Evolutionary conservation across 2,329 filamentous ascomycete genomes (phyloP), one percentile per base, ranked within the genome.

Genomic region (Bipolaris zeicola): DNA sequence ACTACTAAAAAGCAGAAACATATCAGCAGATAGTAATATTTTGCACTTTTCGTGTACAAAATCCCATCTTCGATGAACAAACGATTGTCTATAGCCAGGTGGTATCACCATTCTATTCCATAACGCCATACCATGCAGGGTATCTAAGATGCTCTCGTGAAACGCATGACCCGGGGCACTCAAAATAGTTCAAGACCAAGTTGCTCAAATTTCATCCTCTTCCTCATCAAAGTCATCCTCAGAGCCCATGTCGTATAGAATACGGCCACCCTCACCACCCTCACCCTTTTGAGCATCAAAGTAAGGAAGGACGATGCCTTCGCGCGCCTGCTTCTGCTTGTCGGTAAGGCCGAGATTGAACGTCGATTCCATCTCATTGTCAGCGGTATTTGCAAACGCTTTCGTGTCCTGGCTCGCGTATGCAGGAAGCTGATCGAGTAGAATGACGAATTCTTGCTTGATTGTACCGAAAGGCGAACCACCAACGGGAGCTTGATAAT

Each of bases 151-250:
- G n/a, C 24, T 41, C 22, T 18, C 31, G 13, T 33, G 41, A 50
- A 57, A 22, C 22, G 31, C 16, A 10, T 49, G 37, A 49, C 45
- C 44, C 57, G 42, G 44, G 48, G 47, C 36, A 14, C 37, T 13
- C 8, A 38, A 42, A 24, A 11, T 31, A n/a, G 28, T n/a, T 13
- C 18, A 16, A 31, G 13, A 7, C 7, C 13, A 7, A 43, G 11
- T 34, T 8, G 11, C 43, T 70, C 58, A 93, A 64, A 94, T 92
- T 78, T 97, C 93, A 78, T 97, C 93, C 70, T 97, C 92, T 71
- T 96, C 92, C 57, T 96, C 93, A 66, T 96, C 93, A 78, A 97
- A 98, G 74, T 98, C 92, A 76, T 99, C 95, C 79, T 98, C 95
- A 61, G 87, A 85, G 1, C 93, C 94, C 90, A 98, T 96, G 67